Conservation (phyloP, 257 asterid species). For the Nemophila menziesii region DNA sequence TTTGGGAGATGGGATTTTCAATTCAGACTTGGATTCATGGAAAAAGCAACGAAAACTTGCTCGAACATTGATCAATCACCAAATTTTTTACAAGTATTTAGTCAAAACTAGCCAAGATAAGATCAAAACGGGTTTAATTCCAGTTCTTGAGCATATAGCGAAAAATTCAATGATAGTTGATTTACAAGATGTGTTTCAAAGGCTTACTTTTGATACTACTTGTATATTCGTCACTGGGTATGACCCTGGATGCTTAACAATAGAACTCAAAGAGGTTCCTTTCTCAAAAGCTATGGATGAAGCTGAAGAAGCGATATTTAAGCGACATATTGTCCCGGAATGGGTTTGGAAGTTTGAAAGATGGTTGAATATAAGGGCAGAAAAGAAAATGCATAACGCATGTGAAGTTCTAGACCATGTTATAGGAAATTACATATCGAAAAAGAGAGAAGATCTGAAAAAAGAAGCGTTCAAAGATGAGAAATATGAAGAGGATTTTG, state of each 20-base stretch:
- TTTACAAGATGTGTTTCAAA: constrained; percentile 48
- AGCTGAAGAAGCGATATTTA: constrained; percentile 47
- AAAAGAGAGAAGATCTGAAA: constrained; percentile 27
- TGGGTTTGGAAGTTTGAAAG: constrained; percentile 30
- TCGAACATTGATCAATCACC: constrained; percentile 32
- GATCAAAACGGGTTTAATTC: constrained; percentile 29
- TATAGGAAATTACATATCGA: constrained; percentile 30
- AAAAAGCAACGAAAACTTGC: constrained; percentile 37
- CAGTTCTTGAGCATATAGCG: constrained; percentile 33
- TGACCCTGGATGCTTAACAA: constrained; percentile 53
- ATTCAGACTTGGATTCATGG: constrained; percentile 39
- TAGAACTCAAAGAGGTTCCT: constrained; percentile 38
- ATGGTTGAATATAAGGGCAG: constrained; percentile 33
- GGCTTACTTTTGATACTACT: constrained; percentile 51
- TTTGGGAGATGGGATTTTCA: constrained; percentile 48
- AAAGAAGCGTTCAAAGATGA: not conserved
- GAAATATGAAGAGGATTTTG: constrained; percentile 19
- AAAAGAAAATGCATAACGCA: constrained; percentile 26
- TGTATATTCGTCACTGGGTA: constrained; percentile 40
- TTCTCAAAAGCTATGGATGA: constrained; percentile 57
- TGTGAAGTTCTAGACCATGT: constrained; percentile 28
- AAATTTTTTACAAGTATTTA: constrained; percentile 30
- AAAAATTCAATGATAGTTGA: constrained; percentile 19
- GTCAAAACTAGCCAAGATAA: constrained; percentile 32
- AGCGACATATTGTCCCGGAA: constrained; percentile 43